These are phyloP conservation scores for Metschnikowia lachancei DNA, from an alignment of 805 yeast genomes.

Conservation along the genomic window DNA sequence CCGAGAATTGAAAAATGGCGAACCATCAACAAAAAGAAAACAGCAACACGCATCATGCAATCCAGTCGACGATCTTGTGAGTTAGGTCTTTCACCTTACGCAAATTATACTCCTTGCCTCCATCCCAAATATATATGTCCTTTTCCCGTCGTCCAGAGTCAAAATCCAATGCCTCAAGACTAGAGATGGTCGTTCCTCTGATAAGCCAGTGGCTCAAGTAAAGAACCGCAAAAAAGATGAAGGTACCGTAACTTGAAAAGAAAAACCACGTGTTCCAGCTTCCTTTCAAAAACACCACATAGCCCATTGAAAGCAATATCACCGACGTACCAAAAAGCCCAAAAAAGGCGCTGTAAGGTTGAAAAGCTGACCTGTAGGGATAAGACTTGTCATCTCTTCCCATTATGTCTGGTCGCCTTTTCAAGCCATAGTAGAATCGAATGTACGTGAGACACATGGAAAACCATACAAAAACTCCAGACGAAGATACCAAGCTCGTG, in stretches of 20 bases:
- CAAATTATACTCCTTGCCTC: constrained; percentile 48
- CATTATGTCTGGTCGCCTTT: constrained; percentile 60
- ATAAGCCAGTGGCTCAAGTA: constrained; percentile 56
- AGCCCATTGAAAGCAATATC: constrained; percentile 58
- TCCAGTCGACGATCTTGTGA: constrained; percentile 32
- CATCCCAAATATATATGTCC: constrained; percentile 80
- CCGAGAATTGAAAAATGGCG: too few species aligned
- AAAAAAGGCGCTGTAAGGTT: constrained; percentile 64
- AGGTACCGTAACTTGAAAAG: constrained; percentile 63
- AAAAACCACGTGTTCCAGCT: constrained; percentile 62
- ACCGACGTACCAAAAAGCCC: constrained; percentile 55
- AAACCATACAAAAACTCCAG: constrained; percentile 78
- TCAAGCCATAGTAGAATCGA: constrained; percentile 62
- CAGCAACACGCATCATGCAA: constrained; percentile 26
- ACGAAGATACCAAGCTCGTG: constrained; percentile 65
- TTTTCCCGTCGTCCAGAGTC: constrained; percentile 83
- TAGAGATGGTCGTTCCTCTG: constrained; percentile 61
- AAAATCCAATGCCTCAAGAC: constrained; percentile 71
- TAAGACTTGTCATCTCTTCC: constrained; percentile 60
- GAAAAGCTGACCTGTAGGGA: constrained; percentile 68
- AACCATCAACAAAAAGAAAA: background rate
- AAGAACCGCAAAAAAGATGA: constrained; percentile 50
- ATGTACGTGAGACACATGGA: constrained; percentile 66
- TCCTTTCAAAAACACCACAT: constrained; percentile 54
- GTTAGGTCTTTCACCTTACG: constrained; percentile 33